Evolutionary conservation across 768 basidiomycete genomes (phyloP).

Genomic region (Phylloporus arenicola): DNA sequence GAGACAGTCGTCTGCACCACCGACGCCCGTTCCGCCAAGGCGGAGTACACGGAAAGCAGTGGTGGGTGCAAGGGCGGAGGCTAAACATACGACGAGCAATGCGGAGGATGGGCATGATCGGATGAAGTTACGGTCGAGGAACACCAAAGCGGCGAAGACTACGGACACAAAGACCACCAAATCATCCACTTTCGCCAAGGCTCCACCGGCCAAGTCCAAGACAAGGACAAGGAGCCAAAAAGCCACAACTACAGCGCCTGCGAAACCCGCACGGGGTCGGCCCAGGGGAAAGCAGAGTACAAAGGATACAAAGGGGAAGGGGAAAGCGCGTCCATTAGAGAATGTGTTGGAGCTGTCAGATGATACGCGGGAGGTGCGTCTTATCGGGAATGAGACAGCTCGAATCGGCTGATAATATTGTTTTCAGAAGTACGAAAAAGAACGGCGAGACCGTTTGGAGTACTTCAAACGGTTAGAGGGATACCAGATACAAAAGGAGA

Average conservation of each 20-base stretch:
- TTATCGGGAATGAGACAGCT: neutral
- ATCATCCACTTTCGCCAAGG: slow-evolving; percentile 7
- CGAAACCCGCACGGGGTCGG: slow-evolving; percentile 17
- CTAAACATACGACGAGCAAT: slow-evolving; percentile 5
- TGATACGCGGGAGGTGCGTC: slow-evolving; percentile 28
- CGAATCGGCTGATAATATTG: neutral
- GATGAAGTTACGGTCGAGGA: slow-evolving; percentile 20
- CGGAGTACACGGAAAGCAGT: slow-evolving; percentile 26
- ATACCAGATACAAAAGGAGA: slow-evolving; percentile 52
- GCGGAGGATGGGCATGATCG: slow-evolving; percentile 4
- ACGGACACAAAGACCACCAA: slow-evolving; percentile 7
- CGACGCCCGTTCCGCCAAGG: slow-evolving; percentile 18
- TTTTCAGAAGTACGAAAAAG: slow-evolving; percentile 37
- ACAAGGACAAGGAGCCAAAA: slow-evolving; percentile 8
- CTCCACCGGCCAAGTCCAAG: slow-evolving; percentile 9
- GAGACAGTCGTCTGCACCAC: slow-evolving; percentile 11
- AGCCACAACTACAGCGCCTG: neutral
- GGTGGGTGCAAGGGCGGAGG: slow-evolving; percentile 11
- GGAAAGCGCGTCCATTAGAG: slow-evolving; percentile 19
- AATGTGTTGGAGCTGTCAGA: slow-evolving; percentile 27
- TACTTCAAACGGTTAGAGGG: slow-evolving; percentile 50
- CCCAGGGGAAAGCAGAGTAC: slow-evolving; percentile 12
- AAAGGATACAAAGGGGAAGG: slow-evolving; percentile 24
- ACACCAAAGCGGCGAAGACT: neutral
- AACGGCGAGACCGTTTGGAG: slow-evolving; percentile 47